Conservation (phyloP, 352 stramenopile species). For the Globisporangium abappressorium region DNA sequence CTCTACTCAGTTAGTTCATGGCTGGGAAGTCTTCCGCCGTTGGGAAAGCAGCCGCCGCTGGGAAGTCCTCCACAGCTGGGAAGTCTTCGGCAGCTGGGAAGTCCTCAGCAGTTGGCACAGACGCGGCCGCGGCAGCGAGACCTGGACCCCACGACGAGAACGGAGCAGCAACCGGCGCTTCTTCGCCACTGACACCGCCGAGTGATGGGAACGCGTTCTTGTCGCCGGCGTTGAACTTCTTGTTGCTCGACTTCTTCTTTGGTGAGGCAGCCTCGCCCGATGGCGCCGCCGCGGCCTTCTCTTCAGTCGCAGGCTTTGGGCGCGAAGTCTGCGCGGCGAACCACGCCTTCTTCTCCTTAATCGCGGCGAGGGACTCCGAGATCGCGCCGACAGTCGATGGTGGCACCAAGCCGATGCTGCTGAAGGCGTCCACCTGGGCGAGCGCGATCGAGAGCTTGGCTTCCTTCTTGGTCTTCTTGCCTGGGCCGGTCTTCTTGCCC, state of each 20-base stretch:
- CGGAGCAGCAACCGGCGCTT: constrained; percentile 22
- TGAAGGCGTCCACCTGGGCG: constrained; percentile 89
- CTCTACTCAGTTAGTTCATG: constrained; percentile 26
- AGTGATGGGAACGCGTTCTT: constrained; percentile 81
- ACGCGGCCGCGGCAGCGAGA: constrained; percentile 34
- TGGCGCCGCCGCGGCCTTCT: constrained; percentile 29
- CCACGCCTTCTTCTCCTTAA: constrained; percentile 95
- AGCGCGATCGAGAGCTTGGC: constrained; percentile 77
- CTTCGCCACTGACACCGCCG: constrained; percentile 35
- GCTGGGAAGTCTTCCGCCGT: constrained; percentile 19
- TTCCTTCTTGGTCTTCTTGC: constrained; percentile 81
- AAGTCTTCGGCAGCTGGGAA: constrained; percentile 39
- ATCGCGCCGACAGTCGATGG: constrained; percentile 85
- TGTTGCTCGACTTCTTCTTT: constrained; percentile 73
- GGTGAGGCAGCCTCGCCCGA: constrained; percentile 43
- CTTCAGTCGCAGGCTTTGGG: constrained; percentile 22
- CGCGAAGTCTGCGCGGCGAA: constrained; percentile 69
- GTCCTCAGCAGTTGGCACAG: constrained; percentile 30
- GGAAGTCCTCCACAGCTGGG: constrained; percentile 36
- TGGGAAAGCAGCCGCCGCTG: constrained; percentile 23
- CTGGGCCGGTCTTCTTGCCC: constrained; percentile 40
- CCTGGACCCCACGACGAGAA: constrained; percentile 59
- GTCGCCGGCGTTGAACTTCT: constrained; percentile 82
- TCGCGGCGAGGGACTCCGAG: constrained; percentile 85
- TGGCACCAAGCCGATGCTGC: constrained; percentile 87